Base-by-base conservation (phyloP, 2,329 filamentous ascomycete genomes). In the Pyricularia pennisetigena region DNA sequence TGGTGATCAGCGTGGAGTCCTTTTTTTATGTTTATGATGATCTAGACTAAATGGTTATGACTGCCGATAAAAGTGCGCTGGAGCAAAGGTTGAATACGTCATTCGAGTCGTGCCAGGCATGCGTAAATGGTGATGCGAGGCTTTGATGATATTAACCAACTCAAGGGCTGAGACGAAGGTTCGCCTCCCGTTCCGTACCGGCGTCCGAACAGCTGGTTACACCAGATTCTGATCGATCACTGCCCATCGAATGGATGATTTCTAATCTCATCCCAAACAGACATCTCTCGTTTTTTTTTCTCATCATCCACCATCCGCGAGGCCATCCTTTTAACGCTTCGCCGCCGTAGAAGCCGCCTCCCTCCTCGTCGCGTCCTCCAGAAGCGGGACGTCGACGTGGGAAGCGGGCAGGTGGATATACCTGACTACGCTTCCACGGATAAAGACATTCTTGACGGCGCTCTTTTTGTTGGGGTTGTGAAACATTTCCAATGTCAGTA, bases 391-490 rank as follows among this genome's bases (percentile, higher is more conserved):
- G 76, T 97, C 94, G 57, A 97, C 93, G 62, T 91, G 90, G 30
- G 84, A 86, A 8, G 90, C 89, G 0, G 94, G 93, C 66, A 97
- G 82, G 78, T 97, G 92, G 66, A 97, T 93, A 76, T 97, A 97
- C 73, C 94, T 86, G 71, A 97, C 94, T 63, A 97, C 94, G 68
- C 92, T 96, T 35, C 94, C 94, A 74, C 94, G 87, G 75, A 97
- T 97, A 77, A 97, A 97, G 80, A 97, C 93, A 76, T 97, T 97
- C 82, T 96, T 97, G 72, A 97, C 93, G 23, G 93, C 87, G 78
- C 85, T 88, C 84, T 87, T 69, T 32, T 29, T 62, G n/a, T 62
- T n/a, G n/a, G 49, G n/a, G n/a, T 49, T 69, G 41, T 64, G 24
- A 10, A 54, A 23, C 30, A 24, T 59, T 23, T 59, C 54, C 8